phyloP scores from a whole-genome alignment of 2,329 filamentous ascomycete genomes.

The Polytolypa hystricis region DNA sequence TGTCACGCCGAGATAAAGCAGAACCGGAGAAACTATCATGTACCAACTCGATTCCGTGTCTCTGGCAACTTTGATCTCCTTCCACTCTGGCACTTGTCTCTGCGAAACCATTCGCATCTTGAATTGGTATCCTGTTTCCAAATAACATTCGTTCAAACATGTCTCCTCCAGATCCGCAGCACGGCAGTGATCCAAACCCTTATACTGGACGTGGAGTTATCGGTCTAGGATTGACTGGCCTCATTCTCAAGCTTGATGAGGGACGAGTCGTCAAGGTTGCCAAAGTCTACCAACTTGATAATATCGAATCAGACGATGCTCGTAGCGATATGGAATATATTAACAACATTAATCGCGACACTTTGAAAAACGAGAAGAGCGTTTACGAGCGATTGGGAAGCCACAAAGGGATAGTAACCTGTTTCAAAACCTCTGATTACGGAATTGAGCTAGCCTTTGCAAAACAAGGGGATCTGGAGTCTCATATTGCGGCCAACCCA shows the following conservation, averaged over 20 bases:
- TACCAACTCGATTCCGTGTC: too few relatives aligned
- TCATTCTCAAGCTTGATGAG: constrained; percentile 10
- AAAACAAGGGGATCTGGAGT: constrained; percentile 12
- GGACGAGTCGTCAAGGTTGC: constrained; percentile 11
- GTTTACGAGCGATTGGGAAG: neutral
- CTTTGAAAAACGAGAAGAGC: neutral
- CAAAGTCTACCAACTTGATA: constrained; percentile 7
- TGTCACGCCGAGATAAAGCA: too few relatives aligned
- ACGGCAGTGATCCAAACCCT: constrained; percentile 12
- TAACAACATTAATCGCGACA: neutral
- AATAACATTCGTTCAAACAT: too few relatives aligned
- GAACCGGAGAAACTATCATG: too few relatives aligned
- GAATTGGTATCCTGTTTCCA: too few relatives aligned
- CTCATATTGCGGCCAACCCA: constrained; percentile 10
- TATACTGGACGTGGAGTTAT: constrained; percentile 8
- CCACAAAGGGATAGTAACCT: constrained; percentile 10
- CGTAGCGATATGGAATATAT: constrained; percentile 3
- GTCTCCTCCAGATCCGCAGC: too few relatives aligned
- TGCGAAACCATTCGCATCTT: too few relatives aligned
- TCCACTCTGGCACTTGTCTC: too few relatives aligned
- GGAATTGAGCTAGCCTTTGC: constrained; percentile 13
- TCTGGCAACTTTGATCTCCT: too few relatives aligned
- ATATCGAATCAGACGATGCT: constrained; percentile 10
- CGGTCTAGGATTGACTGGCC: constrained; percentile 11
- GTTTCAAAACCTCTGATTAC: constrained; percentile 11